Evolutionary conservation across 495 filamentous ascomycete genomes (phyloP), one percentile per base, ranked within the genome.

Genomic region (Acidiella bohemica): DNA sequence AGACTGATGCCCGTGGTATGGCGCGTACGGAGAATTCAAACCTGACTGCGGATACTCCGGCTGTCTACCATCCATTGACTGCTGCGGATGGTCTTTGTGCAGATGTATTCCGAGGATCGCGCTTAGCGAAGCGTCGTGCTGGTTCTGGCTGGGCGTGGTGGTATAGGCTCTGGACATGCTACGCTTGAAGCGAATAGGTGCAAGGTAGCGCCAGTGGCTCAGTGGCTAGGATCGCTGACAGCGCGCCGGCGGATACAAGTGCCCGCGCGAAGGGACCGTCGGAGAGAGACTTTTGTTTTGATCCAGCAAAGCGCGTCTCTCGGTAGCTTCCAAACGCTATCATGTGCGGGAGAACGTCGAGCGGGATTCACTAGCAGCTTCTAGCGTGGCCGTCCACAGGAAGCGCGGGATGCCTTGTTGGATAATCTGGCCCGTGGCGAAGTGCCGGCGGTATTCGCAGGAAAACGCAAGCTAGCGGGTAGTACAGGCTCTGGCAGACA

Each of bases 1-100:
- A 85, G 84, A 84, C 62, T 75, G 71, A 54, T 68, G 66, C 68
- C 75, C 68, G 65, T 68, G 74, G 65, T 71, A 69, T 54, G 73
- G 68, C 68, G 77, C 71, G 71, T 75, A 78, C 68, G 80, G 77
- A 54, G 76, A 77, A 65, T 73, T 77, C 87, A 83, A 92, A 93
- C 86, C 88, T 93, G 85, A 79, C 78, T 94, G 87, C 81, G 84
- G 76, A 70, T 87, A 94, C 65, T 92, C 85, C 70, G 82, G 67
- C 59, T 81, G 73, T 71, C 80, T 75, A 73, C 82, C 81, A 73
- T 87, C 82, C 81, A 93, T 90, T 78, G 66, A 70, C n/a, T n/a
- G n/a, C 62, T 62, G 64, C 51, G 61, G 60, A 16, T 37, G 46
- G 42, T 38, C 44, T 29, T 40, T 25, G 12, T 54, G 52, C 25